phyloP scores from a whole-genome alignment of 345 rosid genomes.

The Turnera subulata region DNA sequence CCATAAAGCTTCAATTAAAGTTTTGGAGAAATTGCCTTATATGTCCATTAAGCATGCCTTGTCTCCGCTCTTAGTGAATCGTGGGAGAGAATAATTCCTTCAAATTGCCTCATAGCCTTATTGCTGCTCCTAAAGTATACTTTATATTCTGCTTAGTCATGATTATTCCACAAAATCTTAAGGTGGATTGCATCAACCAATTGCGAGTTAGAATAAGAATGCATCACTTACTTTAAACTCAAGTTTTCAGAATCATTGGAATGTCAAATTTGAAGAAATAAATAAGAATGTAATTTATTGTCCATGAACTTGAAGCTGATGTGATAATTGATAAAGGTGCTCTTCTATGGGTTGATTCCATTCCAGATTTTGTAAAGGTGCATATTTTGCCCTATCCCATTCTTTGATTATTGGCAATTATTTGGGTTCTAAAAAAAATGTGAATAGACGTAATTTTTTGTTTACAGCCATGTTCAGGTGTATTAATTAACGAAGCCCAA shows the following conservation, averaged over 20 bases:
- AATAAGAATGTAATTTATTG: no score
- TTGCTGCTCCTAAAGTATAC: not conserved
- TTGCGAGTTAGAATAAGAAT: not conserved
- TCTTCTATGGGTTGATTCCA: no score
- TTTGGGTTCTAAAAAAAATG: no score
- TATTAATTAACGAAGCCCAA: no score
- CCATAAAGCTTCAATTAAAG: conserved; percentile 5
- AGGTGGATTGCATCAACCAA: conserved; percentile 4
- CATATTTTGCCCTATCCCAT: no score
- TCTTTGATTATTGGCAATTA: no score
- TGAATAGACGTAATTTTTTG: no score
- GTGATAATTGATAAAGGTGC: no score
- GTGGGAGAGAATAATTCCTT: not conserved
- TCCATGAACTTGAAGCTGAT: no score
- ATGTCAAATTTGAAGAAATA: conserved; percentile 17
- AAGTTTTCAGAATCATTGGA: conserved; percentile 1
- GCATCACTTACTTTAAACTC: not conserved
- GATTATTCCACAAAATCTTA: conserved; percentile 7
- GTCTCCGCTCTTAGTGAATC: not conserved
- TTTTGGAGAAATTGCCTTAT: not conserved
- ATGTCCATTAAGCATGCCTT: not conserved
- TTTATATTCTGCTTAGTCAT: conserved; percentile 9
- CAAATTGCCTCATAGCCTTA: not conserved
- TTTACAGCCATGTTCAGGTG: no score
- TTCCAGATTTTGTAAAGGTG: no score